These are phyloP conservation scores for Xylaria digitata DNA, from an alignment of 2,329 filamentous ascomycete species.

Conservation along the genomic window DNA sequence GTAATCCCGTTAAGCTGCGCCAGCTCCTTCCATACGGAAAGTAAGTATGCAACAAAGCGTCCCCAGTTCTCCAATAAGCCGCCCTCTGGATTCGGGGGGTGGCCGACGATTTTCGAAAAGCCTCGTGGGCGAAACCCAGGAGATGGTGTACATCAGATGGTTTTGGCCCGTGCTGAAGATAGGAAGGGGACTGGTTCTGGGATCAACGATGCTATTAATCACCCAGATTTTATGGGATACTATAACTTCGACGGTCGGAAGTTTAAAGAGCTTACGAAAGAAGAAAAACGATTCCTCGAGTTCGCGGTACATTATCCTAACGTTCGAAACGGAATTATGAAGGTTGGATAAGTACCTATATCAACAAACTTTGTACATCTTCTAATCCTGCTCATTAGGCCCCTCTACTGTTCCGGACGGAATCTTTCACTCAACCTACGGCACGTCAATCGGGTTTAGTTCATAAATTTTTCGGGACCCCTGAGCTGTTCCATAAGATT, in stretches of 20 bases:
- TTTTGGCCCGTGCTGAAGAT: neutral
- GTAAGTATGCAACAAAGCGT: no score
- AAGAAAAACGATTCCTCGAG: constrained; percentile 17
- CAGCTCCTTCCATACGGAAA: neutral
- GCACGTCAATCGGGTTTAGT: constrained; percentile 35
- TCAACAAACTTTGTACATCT: neutral
- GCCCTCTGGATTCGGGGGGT: constrained; percentile 11
- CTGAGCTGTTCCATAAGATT: constrained; percentile 39
- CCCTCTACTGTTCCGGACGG: constrained; percentile 18
- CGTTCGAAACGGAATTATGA: constrained; percentile 25
- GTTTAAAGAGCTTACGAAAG: constrained; percentile 15
- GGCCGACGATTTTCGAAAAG: neutral
- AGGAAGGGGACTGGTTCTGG: neutral
- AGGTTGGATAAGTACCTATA: constrained; percentile 14
- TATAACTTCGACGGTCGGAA: constrained; percentile 30
- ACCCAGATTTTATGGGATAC: constrained; percentile 22
- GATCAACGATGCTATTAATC: constrained; percentile 33
- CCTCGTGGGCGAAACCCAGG: neutral
- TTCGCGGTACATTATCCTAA: constrained; percentile 34
- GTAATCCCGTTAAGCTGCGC: neutral
- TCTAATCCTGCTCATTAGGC: constrained; percentile 24
- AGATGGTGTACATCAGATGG: constrained; percentile 2
- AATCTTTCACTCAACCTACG: constrained; percentile 11
- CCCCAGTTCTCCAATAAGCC: neutral
- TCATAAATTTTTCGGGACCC: constrained; percentile 26